Evolutionary conservation across 345 rosid genomes (phyloP).

Genomic region (Rhizophora apiculata): DNA sequence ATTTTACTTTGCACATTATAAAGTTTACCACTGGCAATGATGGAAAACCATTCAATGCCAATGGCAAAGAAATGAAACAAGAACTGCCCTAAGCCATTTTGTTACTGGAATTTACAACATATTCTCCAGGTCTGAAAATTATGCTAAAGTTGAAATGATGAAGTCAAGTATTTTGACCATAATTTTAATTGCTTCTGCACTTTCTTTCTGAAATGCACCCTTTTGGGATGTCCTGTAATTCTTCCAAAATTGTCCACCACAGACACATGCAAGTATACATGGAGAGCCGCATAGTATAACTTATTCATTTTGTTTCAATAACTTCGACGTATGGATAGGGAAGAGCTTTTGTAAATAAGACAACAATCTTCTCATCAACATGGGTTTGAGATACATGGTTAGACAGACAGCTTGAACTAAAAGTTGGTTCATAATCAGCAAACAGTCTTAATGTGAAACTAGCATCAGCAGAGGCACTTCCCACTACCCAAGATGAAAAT

Average conservation of each 20-base stretch:
- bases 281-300: not conserved
- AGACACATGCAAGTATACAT: not conserved
- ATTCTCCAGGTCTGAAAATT: too few relatives aligned
- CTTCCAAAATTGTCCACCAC: not conserved
- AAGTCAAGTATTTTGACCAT: too few relatives aligned
- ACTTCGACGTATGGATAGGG: not conserved
- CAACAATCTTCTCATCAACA: not conserved
- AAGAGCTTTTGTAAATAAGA: not conserved
- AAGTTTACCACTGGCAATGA: not conserved
- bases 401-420: not conserved
- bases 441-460: not conserved
- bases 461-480: not conserved
- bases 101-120: not conserved
- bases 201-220: too few relatives aligned
- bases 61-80: not conserved
- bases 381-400: not conserved
- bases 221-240: not conserved
- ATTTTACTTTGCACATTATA: too few relatives aligned
- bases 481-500: not conserved
- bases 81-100: not conserved
- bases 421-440: not conserved
- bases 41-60: not conserved
- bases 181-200: too few relatives aligned
- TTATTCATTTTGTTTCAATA: constrained; percentile 1
- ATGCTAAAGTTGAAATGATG: too few relatives aligned